Evolutionary conservation across 179 eudicot genomes (phyloP).

Genomic region (Actinidia chinensis): DNA sequence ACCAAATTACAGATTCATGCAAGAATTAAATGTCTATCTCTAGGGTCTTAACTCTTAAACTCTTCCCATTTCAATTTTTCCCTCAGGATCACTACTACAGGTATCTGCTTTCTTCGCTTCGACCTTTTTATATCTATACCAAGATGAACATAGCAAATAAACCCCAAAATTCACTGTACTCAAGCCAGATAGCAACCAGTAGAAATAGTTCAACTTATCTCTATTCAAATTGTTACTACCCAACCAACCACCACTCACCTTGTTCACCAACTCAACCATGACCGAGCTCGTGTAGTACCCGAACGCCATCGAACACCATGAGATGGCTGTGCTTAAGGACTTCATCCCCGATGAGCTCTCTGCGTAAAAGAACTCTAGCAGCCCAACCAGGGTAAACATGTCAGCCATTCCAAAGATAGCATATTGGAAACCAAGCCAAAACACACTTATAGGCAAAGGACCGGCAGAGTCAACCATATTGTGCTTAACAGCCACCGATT

Average conservation of each 20-base stretch:
- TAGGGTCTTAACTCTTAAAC: not conserved
- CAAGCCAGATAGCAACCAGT: slow-evolving; percentile 55
- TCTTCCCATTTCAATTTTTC: slow-evolving; percentile 19
- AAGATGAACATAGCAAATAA: slow-evolving; percentile 57
- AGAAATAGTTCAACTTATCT: slow-evolving; percentile 63
- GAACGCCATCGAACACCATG: slow-evolving; percentile 57
- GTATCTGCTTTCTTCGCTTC: slow-evolving; percentile 23
- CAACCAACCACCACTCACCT: slow-evolving; percentile 60
- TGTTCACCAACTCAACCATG: slow-evolving; percentile 59
- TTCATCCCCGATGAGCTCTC: slow-evolving; percentile 81
- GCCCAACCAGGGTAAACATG: slow-evolving; percentile 68
- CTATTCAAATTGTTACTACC: slow-evolving; percentile 61
- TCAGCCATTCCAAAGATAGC: slow-evolving; percentile 75
- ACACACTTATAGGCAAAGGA: slow-evolving; percentile 59
- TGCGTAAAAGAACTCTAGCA: slow-evolving; percentile 74
- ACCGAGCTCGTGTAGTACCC: slow-evolving; percentile 68
- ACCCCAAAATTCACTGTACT: slow-evolving; percentile 55
- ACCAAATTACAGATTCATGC: not conserved
- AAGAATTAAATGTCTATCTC: not conserved
- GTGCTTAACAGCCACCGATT: slow-evolving; percentile 30
- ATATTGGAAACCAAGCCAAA: slow-evolving; percentile 67
- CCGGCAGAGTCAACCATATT: slow-evolving; percentile 41
- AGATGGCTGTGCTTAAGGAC: slow-evolving; percentile 60
- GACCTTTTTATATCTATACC: slow-evolving; percentile 60
- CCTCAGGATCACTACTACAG: slow-evolving; percentile 14